These are phyloP conservation scores for Entophlyctis helioformis DNA, from an alignment of 192 early-diverging fungal species.

Conservation along the genomic window DNA sequence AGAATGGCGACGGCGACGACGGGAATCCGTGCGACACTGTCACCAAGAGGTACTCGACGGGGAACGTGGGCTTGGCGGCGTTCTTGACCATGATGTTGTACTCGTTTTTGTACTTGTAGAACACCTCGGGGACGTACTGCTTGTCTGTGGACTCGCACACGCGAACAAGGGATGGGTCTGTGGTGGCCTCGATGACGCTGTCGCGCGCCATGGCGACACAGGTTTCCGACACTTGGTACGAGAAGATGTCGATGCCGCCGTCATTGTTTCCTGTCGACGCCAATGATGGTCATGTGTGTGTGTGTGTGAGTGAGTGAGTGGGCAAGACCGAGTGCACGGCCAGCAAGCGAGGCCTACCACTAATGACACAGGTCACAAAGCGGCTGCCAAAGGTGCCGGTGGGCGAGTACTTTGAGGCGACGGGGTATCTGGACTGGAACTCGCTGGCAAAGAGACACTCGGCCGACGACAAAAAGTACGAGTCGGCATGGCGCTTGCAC, in stretches of 20 bases:
- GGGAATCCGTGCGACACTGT: slow-evolving; percentile 93
- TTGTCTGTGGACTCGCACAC: slow-evolving; percentile 61
- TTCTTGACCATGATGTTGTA: slow-evolving; percentile 79
- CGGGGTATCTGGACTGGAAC: slow-evolving; percentile 67
- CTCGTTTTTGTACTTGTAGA: slow-evolving; percentile 93
- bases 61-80: slow-evolving; percentile 89
- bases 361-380: slow-evolving; percentile 90
- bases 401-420: slow-evolving; percentile 54
- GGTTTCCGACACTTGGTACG: slow-evolving; percentile 89
- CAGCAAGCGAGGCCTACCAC: background rate
- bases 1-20: slow-evolving; percentile 59
- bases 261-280: slow-evolving; percentile 56
- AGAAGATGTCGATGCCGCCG: slow-evolving; percentile 68
- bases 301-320: too few species aligned
- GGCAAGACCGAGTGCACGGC: too few species aligned
- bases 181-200: slow-evolving; percentile 82
- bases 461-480: slow-evolving; percentile 85
- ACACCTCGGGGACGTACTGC: slow-evolving; percentile 91
- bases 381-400: slow-evolving; percentile 78
- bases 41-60: slow-evolving; percentile 90
- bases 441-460: slow-evolving; percentile 79
- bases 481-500: slow-evolving; percentile 80
- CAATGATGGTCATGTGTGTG: background rate
- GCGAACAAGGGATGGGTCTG: slow-evolving; percentile 74
- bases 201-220: slow-evolving; percentile 81